Evolutionary conservation across 2,329 filamentous ascomycete genomes (phyloP), one percentile per base, ranked within the genome.

Genomic region (Cordyceps tenuipes): DNA sequence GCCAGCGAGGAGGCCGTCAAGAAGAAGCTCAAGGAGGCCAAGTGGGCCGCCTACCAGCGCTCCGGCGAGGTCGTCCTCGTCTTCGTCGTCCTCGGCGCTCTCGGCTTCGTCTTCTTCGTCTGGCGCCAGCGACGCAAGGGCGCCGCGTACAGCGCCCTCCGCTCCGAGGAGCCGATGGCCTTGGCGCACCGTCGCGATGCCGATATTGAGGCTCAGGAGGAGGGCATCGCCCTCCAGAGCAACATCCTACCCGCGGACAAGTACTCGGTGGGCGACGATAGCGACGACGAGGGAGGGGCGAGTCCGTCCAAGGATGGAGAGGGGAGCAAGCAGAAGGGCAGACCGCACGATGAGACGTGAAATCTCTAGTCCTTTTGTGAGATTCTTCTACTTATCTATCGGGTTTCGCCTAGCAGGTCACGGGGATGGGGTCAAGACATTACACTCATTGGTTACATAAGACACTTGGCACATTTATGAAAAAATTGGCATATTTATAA

Each of bases 31-130:
- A 84, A 92, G 66, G 84, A 90, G 31, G 91, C 91, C 19, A 89
- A 92, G 68, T 95, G 91, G 89, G 83, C 87, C 56, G 92, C 92
- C 0, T 97, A 97, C 73, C 88, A 88, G 70, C 87, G 89, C 67
- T 94, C 90, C 3, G 91, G 92, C 55, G 90, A 95, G 73, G 83
- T 92, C 7, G 91, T 91, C 2, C 81, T 97, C 2, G 84, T 92
- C 17, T 84, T 97, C 53, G 90, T 96, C 19, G 78, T 87, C 56
- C 83, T 94, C 62, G 86, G 85, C 1, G 90, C 89, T 1, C 77
- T 75, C 5, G 76, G 83, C 13, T 96, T 90, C 87, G 90, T 87
- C n/a, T 89, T 85, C 70, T 86, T 81, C 64, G 73, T 89, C 67
- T 88, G 84, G 83, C 79, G 79, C 61, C 79, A 84, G 61, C 81